phyloP scores from a whole-genome alignment of 139 green algal genomes.

The Klebsormidium nitens region DNA sequence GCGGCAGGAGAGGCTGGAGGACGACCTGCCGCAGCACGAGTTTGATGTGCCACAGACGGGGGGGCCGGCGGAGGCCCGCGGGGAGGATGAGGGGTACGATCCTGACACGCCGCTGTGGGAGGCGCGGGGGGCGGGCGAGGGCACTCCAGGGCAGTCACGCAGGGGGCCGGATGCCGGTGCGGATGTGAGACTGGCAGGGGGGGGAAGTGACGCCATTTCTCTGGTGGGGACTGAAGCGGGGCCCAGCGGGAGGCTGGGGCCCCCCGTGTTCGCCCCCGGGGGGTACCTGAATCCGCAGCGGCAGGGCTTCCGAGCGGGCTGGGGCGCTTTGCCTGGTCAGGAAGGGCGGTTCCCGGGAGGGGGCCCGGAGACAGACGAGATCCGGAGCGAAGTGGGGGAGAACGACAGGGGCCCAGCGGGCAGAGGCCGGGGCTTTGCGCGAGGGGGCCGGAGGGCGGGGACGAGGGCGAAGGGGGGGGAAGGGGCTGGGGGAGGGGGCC shows the following conservation, averaged over 20 bases:
- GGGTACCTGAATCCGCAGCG: background rate
- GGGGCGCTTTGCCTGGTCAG: background rate
- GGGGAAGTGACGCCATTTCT: background rate
- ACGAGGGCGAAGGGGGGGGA: background rate
- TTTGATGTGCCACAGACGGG: too few relatives aligned
- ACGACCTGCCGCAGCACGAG: too few relatives aligned
- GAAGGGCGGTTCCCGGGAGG: background rate
- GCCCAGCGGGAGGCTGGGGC: background rate
- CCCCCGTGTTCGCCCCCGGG: slow-evolving; percentile 17
- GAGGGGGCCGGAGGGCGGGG: background rate
- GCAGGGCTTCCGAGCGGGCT: background rate
- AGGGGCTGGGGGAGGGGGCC: background rate
- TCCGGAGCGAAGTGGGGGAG: background rate
- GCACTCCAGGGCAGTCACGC: slow-evolving; percentile 1
- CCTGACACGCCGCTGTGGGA: slow-evolving; percentile 26
- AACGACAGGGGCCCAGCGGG: background rate
- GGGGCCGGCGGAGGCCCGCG: too few relatives aligned
- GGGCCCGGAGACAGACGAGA: background rate
- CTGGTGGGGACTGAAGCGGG: background rate
- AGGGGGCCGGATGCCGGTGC: background rate
- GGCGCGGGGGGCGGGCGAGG: background rate
- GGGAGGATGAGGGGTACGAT: slow-evolving; percentile 5
- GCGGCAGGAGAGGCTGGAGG: too few relatives aligned
- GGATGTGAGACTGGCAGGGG: background rate
- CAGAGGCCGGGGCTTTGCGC: background rate